Conservation (phyloP, 2,329 filamentous ascomycete species). For the Fusarium palustre region DNA sequence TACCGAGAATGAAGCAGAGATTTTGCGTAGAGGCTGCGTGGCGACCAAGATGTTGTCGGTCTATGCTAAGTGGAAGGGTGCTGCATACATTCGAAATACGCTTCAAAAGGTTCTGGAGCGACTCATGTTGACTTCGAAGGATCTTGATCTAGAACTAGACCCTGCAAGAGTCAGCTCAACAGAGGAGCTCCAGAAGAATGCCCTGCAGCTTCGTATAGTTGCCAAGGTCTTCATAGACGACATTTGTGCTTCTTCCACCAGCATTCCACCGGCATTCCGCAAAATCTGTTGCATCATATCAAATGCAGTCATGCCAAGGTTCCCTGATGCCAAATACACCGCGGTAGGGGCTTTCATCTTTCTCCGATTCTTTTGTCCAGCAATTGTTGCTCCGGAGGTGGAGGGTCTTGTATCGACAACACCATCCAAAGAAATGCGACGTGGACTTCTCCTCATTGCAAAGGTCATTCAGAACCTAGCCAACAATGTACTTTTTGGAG, state of each 20-base stretch:
- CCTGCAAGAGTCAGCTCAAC: conserved; percentile 69
- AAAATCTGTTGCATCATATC: conserved; percentile 76
- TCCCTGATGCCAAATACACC: conserved; percentile 77
- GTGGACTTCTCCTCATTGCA: conserved; percentile 75
- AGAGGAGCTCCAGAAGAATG: conserved; percentile 75
- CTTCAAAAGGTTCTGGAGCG: conserved; percentile 75
- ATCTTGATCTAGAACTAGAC: conserved; percentile 75
- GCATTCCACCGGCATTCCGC: conserved; percentile 72
- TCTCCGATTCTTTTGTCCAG: conserved; percentile 77
- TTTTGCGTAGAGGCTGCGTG: conserved; percentile 75
- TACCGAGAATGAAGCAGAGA: conserved; percentile 76
- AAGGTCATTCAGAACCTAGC: conserved; percentile 79
- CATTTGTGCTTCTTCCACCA: conserved; percentile 71
- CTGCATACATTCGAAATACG: conserved; percentile 71
- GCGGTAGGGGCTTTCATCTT: conserved; percentile 79
- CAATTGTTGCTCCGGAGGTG: conserved; percentile 76
- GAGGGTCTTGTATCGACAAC: conserved; percentile 71
- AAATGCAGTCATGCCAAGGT: conserved; percentile 70
- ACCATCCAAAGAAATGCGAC: conserved; percentile 76
- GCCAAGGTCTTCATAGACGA: conserved; percentile 79
- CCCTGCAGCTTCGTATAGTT: conserved; percentile 72
- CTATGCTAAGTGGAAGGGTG: conserved; percentile 78
- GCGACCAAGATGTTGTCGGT: conserved; percentile 79
- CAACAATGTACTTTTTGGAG: conserved; percentile 78
- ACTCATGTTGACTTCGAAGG: conserved; percentile 73